Base-by-base conservation (phyloP, 257 asterid species). In the Cynanchum wilfordii region DNA sequence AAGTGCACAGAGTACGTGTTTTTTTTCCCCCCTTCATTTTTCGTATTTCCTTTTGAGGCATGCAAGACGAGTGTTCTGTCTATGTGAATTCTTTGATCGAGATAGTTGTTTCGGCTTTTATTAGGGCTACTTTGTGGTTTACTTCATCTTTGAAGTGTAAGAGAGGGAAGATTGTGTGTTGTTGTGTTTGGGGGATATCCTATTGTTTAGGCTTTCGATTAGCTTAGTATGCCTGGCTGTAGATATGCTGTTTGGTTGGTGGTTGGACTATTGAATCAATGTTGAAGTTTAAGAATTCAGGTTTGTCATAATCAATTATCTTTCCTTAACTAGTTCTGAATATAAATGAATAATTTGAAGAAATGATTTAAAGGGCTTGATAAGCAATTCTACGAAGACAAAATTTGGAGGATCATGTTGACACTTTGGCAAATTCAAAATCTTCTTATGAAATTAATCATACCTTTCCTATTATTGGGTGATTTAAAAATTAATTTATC, bases 1-100 rank as follows among this genome's bases (percentile, higher is more conserved):
- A 89, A 72, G 81, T 79, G 57, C 93, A 91, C 30, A 79, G 78
- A 88, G 97, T 89, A 85, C 38, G 42, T 25, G 33, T 66, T 24
- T 44, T 10, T 68, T 30, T 44, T 45, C n/a, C 52, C 15, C 16
- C 50, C 10, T 15, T 50, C 5, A 2, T 73, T 19, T 36, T 68
- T 10, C 5, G 5, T 22, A 6, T 24, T n/a, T 29, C 42, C 66
- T 60, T 60, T 13, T 15, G 42, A 13, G 66, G 17, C 66, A 59
- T 59, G 66, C 66, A 59, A 27, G 66, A 59, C 63, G 16, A 3
- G 19, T 0, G 38, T 10, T 22, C 12, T 66, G 1, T 44, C 12
- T 22, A 10, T 24, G 55, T 66, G 13, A 24, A 12, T 67, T 13
- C 3, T 60, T 60, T 40, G 38, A 60, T 27, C 1, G 22, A 29